Evolutionary conservation across 768 basidiomycete genomes (phyloP).

Genomic region (Lyophyllum decastes): DNA sequence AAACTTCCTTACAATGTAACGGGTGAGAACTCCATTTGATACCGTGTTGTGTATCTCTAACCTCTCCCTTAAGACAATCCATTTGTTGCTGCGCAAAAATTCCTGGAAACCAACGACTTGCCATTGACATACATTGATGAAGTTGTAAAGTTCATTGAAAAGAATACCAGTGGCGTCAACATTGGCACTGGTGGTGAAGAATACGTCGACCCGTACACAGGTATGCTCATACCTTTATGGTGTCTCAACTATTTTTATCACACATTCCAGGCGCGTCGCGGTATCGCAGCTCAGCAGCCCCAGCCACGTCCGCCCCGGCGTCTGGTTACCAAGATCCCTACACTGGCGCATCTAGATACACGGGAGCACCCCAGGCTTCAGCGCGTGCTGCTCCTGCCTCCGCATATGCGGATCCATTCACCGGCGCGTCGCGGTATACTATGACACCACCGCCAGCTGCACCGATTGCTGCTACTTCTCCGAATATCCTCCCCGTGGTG

Average conservation of each 20-base stretch:
- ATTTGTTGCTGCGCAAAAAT: constrained; percentile 85
- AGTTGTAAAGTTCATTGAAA: constrained; percentile 91
- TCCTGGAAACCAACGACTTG: constrained; percentile 82
- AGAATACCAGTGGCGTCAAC: constrained; percentile 79
- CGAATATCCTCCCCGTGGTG: constrained; percentile 57
- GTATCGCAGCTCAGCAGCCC: constrained; percentile 48
- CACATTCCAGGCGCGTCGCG: constrained; percentile 55
- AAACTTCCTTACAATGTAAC: constrained; percentile 92
- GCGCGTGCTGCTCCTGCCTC: constrained; percentile 33
- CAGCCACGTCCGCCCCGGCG: constrained; percentile 30
- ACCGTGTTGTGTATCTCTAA: background rate
- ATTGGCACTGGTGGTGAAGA: constrained; percentile 60
- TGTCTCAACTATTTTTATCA: constrained; percentile 3
- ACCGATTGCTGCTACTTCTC: constrained; percentile 30
- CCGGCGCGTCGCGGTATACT: constrained; percentile 66
- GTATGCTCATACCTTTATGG: constrained; percentile 33
- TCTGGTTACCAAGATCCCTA: constrained; percentile 65
- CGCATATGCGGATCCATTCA: constrained; percentile 64
- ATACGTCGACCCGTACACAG: constrained; percentile 90
- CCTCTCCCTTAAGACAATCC: constrained; percentile 71
- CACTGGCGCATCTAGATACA: constrained; percentile 71
- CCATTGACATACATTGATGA: constrained; percentile 84
- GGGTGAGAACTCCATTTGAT: constrained; percentile 46
- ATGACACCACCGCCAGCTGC: constrained; percentile 37
- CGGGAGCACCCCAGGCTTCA: constrained; percentile 36